A percentile compares a stretch with the other conserved stretches of the same genome.
Evolutionary conservation across 75 land plant species (phyloP).

Genomic region (Isoetes taiwanensis): DNA sequence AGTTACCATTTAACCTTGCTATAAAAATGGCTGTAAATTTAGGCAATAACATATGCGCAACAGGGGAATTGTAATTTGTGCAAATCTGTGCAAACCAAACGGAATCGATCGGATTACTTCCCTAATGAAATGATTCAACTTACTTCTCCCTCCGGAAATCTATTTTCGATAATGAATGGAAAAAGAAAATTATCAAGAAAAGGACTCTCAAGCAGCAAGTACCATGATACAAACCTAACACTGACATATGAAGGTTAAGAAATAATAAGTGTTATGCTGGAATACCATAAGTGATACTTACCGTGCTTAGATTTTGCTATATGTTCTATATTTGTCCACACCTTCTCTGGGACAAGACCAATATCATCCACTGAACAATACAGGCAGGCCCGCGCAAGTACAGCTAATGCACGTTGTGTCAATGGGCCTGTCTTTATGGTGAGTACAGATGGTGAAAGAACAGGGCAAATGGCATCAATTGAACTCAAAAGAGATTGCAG

Average conservation of each 20-base stretch:
- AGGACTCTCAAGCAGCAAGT: background rate
- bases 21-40: no score
- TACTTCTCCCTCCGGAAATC: no score
- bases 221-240: background rate
- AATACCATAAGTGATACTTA: constrained; percentile 12
- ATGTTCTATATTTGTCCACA: constrained; percentile 61
- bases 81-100: no score
- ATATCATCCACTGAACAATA: constrained; percentile 57
- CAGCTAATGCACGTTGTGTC: constrained; percentile 36
- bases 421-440: constrained; percentile 37
- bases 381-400: constrained; percentile 61
- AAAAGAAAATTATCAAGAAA: no score
- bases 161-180: no score
- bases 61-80: no score
- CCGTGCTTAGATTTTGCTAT: constrained; percentile 45
- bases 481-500: constrained; percentile 53
- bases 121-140: no score
- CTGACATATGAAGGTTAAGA: background rate
- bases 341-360: constrained; percentile 41
- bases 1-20: no score
- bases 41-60: no score
- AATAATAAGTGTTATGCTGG: constrained; percentile 5
- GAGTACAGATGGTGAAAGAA: constrained; percentile 14
- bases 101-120: no score
- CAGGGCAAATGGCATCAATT: constrained; percentile 36